phyloP scores from a whole-genome alignment of 371 early-diverging fungal genomes.

The Lichtheimia ramosa region DNA sequence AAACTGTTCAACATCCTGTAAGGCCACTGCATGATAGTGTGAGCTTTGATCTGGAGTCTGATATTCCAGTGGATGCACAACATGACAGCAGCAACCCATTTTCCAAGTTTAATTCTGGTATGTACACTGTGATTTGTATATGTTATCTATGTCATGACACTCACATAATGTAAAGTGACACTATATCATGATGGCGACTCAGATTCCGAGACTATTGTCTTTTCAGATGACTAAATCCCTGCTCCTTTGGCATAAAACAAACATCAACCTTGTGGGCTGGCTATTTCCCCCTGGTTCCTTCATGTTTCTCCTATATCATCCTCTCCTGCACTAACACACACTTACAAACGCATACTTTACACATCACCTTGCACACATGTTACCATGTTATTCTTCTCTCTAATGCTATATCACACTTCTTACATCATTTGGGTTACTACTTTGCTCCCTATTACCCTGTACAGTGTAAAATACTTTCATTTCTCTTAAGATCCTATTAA shows the following conservation, averaged over 20 bases:
- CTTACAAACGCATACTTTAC: no score
- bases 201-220: conserved; percentile 22
- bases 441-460: conserved; percentile 1
- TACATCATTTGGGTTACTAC: not conserved
- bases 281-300: not conserved
- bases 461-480: not conserved
- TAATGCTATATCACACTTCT: no score
- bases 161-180: not conserved
- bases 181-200: conserved; percentile 24
- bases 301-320: no score
- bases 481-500: no score
- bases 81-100: conserved; percentile 44
- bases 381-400: no score
- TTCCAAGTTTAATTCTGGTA: conserved; percentile 67
- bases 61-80: conserved; percentile 9
- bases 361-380: no score
- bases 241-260: not conserved
- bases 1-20: conserved; percentile 44
- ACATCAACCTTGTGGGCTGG: conserved; percentile 3
- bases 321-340: no score
- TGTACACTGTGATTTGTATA: not conserved
- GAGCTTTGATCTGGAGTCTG: conserved; percentile 59
- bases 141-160: not conserved
- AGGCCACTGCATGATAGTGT: conserved; percentile 63
- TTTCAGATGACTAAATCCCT: conserved; percentile 7